A percentile compares a stretch with the other conserved stretches of the same genome.
These are phyloP conservation scores for Aureobasidium sp. DNA, from an alignment of 2,329 filamentous ascomycete species.

Conservation along the genomic window DNA sequence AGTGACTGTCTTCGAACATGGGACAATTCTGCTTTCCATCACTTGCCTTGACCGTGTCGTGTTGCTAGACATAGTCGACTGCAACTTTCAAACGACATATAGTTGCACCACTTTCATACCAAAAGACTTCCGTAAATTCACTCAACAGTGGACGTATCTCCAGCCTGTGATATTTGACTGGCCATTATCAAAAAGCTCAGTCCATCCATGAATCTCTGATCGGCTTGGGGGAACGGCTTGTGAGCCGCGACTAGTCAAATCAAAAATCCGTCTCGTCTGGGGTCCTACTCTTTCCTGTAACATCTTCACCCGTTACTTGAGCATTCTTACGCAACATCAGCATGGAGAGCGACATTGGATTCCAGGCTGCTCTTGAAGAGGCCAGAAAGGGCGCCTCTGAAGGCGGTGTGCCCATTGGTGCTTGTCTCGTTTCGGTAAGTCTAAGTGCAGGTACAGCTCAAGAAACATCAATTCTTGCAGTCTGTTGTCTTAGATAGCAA, in stretches of 20 bases:
- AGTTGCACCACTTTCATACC: neutral
- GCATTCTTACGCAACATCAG: neutral
- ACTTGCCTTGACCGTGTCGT: neutral
- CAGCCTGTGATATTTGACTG: neutral
- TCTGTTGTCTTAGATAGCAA: conserved; percentile 28
- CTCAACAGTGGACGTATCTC: neutral
- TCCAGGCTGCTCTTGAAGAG: conserved; percentile 52
- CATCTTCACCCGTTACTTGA: neutral
- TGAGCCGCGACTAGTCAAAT: neutral
- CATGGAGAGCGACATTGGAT: conserved; percentile 35
- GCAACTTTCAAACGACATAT: neutral
- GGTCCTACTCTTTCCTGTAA: neutral
- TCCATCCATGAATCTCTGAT: neutral
- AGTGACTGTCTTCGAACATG: neutral
- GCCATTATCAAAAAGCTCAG: neutral
- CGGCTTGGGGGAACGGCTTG: neutral
- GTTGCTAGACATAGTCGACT: neutral
- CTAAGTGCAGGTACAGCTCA: neutral
- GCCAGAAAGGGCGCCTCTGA: conserved; percentile 49
- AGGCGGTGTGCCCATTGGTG: conserved; percentile 41
- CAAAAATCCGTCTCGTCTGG: conserved; percentile 5
- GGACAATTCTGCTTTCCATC: neutral
- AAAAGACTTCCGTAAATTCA: neutral
- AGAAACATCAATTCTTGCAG: neutral
- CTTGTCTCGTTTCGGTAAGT: conserved; percentile 46